Evolutionary conservation across 2,329 filamentous ascomycete species (phyloP).

Genomic region (Aspergillus sp.): DNA sequence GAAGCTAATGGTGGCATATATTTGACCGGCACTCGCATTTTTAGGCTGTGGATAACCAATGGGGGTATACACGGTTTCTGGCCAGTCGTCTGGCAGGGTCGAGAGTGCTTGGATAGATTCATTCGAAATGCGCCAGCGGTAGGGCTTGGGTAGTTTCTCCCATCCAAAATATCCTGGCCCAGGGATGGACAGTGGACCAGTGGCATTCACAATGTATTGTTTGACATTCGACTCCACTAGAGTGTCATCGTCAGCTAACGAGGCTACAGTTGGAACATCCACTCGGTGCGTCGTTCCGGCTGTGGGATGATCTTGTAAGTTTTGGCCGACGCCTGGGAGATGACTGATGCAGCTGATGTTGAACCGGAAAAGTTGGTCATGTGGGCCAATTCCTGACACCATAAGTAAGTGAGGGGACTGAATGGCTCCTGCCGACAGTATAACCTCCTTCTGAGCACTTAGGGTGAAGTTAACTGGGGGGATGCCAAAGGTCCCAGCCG

Average conservation of each 20-base stretch:
- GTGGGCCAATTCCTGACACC: conserved; percentile 53
- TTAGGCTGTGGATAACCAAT: not conserved
- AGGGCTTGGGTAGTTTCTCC: conserved; percentile 31
- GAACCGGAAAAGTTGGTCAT: conserved; percentile 23
- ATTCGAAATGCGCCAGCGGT: conserved; percentile 22
- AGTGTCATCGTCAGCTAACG: conserved; percentile 24
- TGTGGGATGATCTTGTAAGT: conserved; percentile 38
- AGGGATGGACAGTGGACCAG: conserved; percentile 29
- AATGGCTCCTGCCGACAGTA: conserved; percentile 55
- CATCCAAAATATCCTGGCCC: conserved; percentile 28
- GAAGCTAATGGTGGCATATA: conserved; percentile 19
- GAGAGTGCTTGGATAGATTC: conserved; percentile 16
- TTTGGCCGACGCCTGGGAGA: conserved; percentile 40
- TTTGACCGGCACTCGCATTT: conserved; percentile 27
- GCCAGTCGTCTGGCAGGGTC: conserved; percentile 34
- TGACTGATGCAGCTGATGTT: conserved; percentile 30
- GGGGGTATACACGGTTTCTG: conserved; percentile 28
- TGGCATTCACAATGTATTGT: conserved; percentile 26
- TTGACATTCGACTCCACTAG: conserved; percentile 21
- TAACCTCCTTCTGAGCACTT: conserved; percentile 51
- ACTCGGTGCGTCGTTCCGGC: conserved; percentile 34
- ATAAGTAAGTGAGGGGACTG: conserved; percentile 58
- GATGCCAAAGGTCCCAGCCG: conserved; percentile 35
- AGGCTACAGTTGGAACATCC: conserved; percentile 34
- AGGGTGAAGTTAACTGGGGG: conserved; percentile 47